These are phyloP conservation scores for Cutaneotrichosporon dermatis DNA, from an alignment of 1,284 basidiomycete genomes.

Conservation along the genomic window DNA sequence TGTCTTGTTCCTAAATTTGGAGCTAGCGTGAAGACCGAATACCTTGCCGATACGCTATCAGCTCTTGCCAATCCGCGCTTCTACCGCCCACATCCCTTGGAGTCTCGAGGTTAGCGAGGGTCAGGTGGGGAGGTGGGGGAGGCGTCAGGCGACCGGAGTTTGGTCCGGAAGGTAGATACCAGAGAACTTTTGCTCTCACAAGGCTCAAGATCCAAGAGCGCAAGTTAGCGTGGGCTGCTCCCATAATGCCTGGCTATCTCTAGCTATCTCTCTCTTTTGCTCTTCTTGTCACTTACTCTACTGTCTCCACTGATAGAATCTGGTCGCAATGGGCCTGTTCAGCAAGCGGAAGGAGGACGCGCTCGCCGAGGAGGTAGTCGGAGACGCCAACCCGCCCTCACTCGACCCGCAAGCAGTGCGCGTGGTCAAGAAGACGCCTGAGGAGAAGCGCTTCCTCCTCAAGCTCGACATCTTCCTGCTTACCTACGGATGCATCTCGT, in stretches of 20 bases:
- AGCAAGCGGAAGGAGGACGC: background rate
- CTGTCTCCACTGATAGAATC: background rate
- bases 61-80: no score
- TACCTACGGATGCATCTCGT: constrained; percentile 27
- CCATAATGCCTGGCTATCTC: background rate
- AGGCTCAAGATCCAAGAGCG: no score
- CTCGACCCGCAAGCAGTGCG: constrained; percentile 17
- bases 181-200: no score
- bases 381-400: constrained; percentile 6
- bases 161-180: no score
- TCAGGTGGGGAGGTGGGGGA: no score
- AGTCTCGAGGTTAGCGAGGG: no score
- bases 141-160: no score
- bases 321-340: constrained; percentile 7
- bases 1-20: no score
- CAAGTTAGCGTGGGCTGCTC: no score
- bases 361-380: background rate
- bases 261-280: background rate
- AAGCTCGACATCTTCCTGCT: constrained; percentile 38
- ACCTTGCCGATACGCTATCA: no score
- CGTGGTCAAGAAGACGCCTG: constrained; percentile 22
- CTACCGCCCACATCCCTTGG: no score
- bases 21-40: no score
- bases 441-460: constrained; percentile 34
- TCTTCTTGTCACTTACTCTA: background rate